phyloP scores from a whole-genome alignment of 768 basidiomycete species.

The Lentinula raphanica region DNA sequence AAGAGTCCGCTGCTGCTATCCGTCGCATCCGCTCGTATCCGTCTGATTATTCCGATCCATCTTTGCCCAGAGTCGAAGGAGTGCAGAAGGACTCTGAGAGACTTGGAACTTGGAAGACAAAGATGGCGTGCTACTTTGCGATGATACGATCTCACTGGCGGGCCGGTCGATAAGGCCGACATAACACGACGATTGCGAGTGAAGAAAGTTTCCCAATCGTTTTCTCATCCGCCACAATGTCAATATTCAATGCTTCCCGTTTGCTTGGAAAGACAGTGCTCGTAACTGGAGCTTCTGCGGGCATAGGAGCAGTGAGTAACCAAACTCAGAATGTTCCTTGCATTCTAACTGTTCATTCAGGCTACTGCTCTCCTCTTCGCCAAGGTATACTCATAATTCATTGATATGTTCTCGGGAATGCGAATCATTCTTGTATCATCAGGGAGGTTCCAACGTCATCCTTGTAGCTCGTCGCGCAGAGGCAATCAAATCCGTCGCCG shows the following conservation, averaged over 20 bases:
- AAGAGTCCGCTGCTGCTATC: background rate
- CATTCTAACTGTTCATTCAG: conserved; percentile 29
- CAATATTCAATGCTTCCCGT: conserved; percentile 76
- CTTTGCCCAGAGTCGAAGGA: too few relatives aligned
- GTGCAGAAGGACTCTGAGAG: too few relatives aligned
- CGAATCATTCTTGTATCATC: background rate
- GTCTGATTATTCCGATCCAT: too few relatives aligned
- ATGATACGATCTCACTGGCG: background rate
- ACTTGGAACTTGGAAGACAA: too few relatives aligned
- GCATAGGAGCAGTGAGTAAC: conserved; percentile 76
- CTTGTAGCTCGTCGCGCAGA: conserved; percentile 77
- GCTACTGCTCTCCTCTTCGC: conserved; percentile 88
- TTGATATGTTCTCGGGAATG: background rate
- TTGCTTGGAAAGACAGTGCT: conserved; percentile 82
- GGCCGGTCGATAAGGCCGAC: background rate
- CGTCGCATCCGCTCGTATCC: background rate
- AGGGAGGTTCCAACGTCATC: conserved; percentile 87
- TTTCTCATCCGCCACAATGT: conserved; percentile 42
- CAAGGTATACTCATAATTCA: conserved; percentile 41
- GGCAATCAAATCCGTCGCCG: conserved; percentile 62
- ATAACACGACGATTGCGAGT: background rate
- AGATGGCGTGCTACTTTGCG: background rate
- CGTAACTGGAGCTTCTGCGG: conserved; percentile 85
- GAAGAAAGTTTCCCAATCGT: background rate
- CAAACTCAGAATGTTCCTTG: background rate